Evolutionary conservation across 768 basidiomycete species (phyloP), one percentile per base, ranked within the genome.

Genomic region (Suillus lakei): DNA sequence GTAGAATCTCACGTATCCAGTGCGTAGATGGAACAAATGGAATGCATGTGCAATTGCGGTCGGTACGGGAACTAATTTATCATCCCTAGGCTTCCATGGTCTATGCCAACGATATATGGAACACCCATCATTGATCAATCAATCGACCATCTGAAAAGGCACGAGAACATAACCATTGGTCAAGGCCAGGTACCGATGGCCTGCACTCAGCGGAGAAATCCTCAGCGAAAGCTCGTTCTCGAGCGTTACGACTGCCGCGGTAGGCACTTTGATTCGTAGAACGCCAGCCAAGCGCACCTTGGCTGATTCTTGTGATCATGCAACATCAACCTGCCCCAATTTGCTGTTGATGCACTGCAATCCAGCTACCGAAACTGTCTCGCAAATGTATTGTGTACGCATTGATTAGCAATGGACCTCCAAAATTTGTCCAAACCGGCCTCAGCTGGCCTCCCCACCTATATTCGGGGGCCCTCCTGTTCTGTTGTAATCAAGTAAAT

Each of bases 131-230:
- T 30, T 36, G 56, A 58, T 58, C 38, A 41, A 59, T 59, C 56
- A 59, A 41, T 59, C 38, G 53, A 54, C 32, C 53, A 23, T 36
- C n/a, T 51, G 15, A 39, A 58, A 26, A 59, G 56, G 56, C 56
- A 59, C 56, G 4, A 38, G 56, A 10, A 28, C 26, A 39, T 6
- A 13, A 38, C 26, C 9, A 12, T 59, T 10, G 5, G 38, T 23
- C 26, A 36, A 21, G 54, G 32, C n/a, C 21, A 36, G 54, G 54
- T 28, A 59, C 56, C 13, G 55, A 58, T 36, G 34, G 8, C 50
- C 50, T 26, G 48, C 30, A 56, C 6, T 16, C 13, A 23, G 7
- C 9, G 51, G 51, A 30, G 28, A 53, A 58, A 23, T 26, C 26
- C 23, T 26, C 18, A 5, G 56, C 36, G n/a, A 39, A 23, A 58